Conservation (phyloP, 441 rosid genomes). For the Populus tomentosa region DNA sequence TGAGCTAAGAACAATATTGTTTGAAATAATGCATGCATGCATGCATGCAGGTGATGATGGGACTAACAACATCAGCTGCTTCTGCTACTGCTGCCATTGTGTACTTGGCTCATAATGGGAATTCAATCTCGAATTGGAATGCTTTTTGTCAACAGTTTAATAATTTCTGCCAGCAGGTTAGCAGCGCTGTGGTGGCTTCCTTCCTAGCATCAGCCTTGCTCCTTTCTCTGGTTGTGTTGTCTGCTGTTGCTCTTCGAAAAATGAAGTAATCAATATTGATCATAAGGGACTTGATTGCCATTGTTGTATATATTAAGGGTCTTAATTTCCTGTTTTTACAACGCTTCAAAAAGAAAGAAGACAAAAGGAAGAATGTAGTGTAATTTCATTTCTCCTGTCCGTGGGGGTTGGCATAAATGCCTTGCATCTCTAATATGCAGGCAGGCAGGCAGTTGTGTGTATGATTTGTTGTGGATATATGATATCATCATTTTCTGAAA, state of each 20-base stretch:
- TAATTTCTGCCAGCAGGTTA: slow-evolving; percentile 59
- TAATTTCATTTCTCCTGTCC: not conserved
- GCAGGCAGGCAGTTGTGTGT: not conserved
- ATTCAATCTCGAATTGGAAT: slow-evolving; percentile 63
- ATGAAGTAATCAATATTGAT: not conserved
- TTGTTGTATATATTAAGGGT: not conserved
- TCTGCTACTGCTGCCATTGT: slow-evolving; percentile 59
- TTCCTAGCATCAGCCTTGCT: slow-evolving; percentile 41
- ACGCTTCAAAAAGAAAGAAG: not conserved
- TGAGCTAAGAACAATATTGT: not conserved
- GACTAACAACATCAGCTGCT: slow-evolving; percentile 43
- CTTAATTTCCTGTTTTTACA: not conserved
- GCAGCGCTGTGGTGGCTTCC: slow-evolving; percentile 71
- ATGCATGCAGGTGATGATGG: slow-evolving; percentile 41
- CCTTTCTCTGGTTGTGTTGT: slow-evolving; percentile 38
- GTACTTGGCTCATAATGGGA: slow-evolving; percentile 76
- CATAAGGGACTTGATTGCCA: not conserved
- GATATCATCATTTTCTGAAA: too few relatives aligned
- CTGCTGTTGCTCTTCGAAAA: slow-evolving; percentile 56
- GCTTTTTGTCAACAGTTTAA: slow-evolving; percentile 72
- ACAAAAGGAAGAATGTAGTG: not conserved
- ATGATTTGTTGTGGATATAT: too few relatives aligned
- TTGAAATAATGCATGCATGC: not conserved
- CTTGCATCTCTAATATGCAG: not conserved
- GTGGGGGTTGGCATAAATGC: not conserved